Conservation (phyloP, 2,329 filamentous ascomycete genomes). For the Cercospora beticola region DNA sequence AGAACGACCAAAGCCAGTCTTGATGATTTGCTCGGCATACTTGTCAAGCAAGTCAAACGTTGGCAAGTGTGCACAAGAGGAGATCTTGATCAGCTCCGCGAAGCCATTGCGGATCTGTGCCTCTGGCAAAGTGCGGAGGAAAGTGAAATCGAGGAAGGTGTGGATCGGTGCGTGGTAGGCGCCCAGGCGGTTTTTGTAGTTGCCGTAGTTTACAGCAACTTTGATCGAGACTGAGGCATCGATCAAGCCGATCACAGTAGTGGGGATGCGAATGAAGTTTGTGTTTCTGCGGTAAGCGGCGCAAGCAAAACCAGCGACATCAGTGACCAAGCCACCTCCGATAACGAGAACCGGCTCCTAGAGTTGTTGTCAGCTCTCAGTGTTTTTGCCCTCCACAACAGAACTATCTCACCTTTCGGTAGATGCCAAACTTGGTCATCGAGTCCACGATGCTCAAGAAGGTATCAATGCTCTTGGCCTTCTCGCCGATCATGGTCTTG, state of each 20-base stretch:
- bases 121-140: conserved; percentile 65
- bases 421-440: conserved; percentile 72
- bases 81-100: conserved; percentile 74
- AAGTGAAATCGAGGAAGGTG: conserved; percentile 72
- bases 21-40: conserved; percentile 67
- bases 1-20: conserved; percentile 62
- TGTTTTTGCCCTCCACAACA: neutral
- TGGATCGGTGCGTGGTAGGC: conserved; percentile 69
- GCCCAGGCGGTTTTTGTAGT: conserved; percentile 72
- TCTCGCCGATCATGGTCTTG: conserved; percentile 73
- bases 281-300: conserved; percentile 70
- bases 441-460: conserved; percentile 68
- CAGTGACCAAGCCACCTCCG: conserved; percentile 68
- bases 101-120: conserved; percentile 72
- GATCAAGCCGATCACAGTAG: conserved; percentile 72
- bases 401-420: conserved; percentile 41
- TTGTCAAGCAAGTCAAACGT: conserved; percentile 69
- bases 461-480: conserved; percentile 71
- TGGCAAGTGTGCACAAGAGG: conserved; percentile 64
- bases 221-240: conserved; percentile 76
- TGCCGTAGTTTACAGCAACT: conserved; percentile 74
- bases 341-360: conserved; percentile 66
- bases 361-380: conserved; percentile 13
- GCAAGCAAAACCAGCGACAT: conserved; percentile 71
- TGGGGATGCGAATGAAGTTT: conserved; percentile 72